Evolutionary conservation across 2,329 filamentous ascomycete genomes (phyloP), one percentile per base, ranked within the genome.

Genomic region (Parascedosporium putredinis): DNA sequence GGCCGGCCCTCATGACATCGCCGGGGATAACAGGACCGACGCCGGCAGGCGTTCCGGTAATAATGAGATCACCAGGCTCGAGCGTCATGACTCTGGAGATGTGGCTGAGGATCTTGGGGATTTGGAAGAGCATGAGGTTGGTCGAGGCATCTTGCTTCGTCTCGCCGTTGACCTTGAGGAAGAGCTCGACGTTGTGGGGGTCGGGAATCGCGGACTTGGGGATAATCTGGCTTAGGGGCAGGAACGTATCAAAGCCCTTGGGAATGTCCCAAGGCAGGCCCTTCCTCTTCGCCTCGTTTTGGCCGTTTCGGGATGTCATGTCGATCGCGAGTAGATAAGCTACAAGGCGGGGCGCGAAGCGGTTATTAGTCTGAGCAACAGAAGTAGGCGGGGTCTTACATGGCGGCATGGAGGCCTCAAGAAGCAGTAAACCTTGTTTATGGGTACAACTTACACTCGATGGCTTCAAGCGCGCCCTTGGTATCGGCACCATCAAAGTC

Each of bases 191-290:
- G 60, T 91, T 81, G 65, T 97, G 90, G 27, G 93, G 93, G 68
- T 97, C 81, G 10, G 84, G 78, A 57, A 98, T 88, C 56, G 77
- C 75, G 31, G 78, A 74, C 71, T 94, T 95, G 57, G 81, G 73
- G 59, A 98, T 94, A 50, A 87, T 74, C 55, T 84, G 73, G 65
- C 84, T 88, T 61, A 98, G 78, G 52, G 93, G 93, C 47, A 95
- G 76, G 73, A 98, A 98, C 3, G 93, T 97, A 67, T 98, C 93
- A 64, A 97, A 98, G 44, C 93, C 93, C 73, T 98, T 98, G 58
- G 88, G 85, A 57, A 96, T 96, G 60, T 83, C 82, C 93, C 93
- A 98, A 6, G 93, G 93, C 14, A 97, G 81, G 31, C 93, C 89
- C 74, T 93, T 95, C 70, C 86, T 88, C 79, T 97, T 98, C 56